Percentiles rank a stretch among this genome's conserved stretches.
phyloP scores from a whole-genome alignment of 176 grass and related monocot genomes.

The Otatea glauca region DNA sequence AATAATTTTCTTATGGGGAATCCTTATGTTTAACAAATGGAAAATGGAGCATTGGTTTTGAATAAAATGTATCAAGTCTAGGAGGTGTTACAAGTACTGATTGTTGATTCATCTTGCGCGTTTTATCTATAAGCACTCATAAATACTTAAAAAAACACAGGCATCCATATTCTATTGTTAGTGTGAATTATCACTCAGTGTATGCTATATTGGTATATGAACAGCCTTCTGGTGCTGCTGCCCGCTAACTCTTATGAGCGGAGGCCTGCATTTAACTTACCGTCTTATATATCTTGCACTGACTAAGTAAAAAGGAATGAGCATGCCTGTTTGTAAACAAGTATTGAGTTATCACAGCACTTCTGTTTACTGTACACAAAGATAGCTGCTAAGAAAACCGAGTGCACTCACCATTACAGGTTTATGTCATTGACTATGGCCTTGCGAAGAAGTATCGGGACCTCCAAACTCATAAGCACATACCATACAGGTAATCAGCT shows the following conservation, averaged over 20 bases:
- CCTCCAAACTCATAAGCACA: constrained; percentile 75
- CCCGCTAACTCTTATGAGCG: constrained; percentile 9
- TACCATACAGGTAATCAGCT: constrained; percentile 66
- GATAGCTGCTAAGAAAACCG: constrained; percentile 24
- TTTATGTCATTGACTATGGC: constrained; percentile 74
- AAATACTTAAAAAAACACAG: constrained; percentile 25
- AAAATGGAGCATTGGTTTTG: not conserved
- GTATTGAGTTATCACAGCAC: constrained; percentile 1
- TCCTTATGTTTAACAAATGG: not conserved
- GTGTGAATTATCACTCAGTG: not conserved
- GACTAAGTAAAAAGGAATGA: not conserved
- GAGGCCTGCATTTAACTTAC: not conserved
- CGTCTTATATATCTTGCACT: not conserved
- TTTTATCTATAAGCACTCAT: not conserved
- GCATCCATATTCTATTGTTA: not conserved
- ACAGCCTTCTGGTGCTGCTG: not conserved
- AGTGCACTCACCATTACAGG: constrained; percentile 40
- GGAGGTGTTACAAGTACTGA: not conserved
- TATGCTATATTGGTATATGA: constrained; percentile 17
- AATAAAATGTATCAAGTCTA: constrained; percentile 9
- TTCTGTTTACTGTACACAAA: constrained; percentile 26
- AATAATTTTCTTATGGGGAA: not conserved
- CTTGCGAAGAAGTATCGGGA: constrained; percentile 72
- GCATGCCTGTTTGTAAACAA: not conserved
- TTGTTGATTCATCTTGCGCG: not conserved